phyloP scores from a whole-genome alignment of 2,329 filamentous ascomycete species.

The Aspergillus proliferans region DNA sequence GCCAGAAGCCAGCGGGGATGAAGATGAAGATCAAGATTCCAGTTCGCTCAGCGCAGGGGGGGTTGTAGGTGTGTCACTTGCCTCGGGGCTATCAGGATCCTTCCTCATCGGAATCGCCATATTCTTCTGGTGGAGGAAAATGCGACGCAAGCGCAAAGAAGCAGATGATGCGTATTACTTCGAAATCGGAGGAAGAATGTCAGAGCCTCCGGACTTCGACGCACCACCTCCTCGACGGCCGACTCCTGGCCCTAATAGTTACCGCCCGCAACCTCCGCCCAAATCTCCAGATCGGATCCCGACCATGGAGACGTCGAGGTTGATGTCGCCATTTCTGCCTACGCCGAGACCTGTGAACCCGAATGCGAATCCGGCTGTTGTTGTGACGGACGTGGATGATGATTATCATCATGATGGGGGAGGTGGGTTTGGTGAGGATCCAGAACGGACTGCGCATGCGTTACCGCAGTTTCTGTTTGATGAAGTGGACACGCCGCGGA shows the following conservation, averaged over 20 bases:
- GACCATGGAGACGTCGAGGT: constrained; percentile 15
- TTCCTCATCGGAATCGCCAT: constrained; percentile 29
- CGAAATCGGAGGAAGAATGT: constrained; percentile 36
- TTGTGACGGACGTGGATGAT: constrained; percentile 1
- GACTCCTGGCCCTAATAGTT: constrained; percentile 11
- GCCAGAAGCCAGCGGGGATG: constrained; percentile 5
- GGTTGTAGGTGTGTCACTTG: constrained; percentile 33
- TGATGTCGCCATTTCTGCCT: constrained; percentile 13
- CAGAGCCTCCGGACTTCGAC: constrained; percentile 29
- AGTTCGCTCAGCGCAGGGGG: constrained; percentile 22
- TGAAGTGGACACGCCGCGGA: constrained; percentile 19
- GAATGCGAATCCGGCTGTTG: background rate
- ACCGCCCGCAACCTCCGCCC: constrained; percentile 1
- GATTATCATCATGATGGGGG: constrained; percentile 3
- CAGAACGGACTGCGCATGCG: background rate
- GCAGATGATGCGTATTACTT: constrained; percentile 21
- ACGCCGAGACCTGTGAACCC: constrained; percentile 11
- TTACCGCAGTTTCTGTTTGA: background rate
- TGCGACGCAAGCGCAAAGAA: constrained; percentile 18
- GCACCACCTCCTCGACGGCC: constrained; percentile 18
- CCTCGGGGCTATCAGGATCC: constrained; percentile 29
- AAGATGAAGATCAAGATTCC: background rate
- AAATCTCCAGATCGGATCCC: background rate
- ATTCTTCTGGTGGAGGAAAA: constrained; percentile 25
- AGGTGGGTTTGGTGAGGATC: background rate